These are phyloP conservation scores for Picocystis sp. DNA, from an alignment of 163 green algal species.

Conservation along the genomic window DNA sequence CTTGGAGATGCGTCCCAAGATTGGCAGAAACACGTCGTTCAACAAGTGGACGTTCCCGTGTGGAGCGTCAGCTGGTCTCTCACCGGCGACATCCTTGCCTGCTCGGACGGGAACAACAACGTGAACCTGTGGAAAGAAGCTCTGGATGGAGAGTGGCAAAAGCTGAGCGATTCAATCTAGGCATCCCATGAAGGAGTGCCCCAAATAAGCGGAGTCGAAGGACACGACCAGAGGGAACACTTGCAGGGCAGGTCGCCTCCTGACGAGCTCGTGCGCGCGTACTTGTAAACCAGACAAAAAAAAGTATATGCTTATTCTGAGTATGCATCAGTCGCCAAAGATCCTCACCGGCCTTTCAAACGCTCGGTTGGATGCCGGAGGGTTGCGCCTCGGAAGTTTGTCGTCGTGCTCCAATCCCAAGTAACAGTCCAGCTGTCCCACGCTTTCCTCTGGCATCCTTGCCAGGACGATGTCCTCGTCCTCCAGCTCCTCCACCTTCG, in stretches of 20 bases:
- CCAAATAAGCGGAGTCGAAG: no score
- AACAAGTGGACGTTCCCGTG: slow-evolving; percentile 63
- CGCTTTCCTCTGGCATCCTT: neutral
- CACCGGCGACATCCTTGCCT: slow-evolving; percentile 79
- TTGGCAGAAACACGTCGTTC: slow-evolving; percentile 42
- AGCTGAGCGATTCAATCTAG: slow-evolving; percentile 28
- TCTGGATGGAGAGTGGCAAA: slow-evolving; percentile 73
- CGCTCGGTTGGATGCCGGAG: slow-evolving; percentile 5
- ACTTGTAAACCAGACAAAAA: no score
- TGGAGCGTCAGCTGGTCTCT: slow-evolving; percentile 86
- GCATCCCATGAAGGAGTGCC: no score
- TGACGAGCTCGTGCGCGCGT: no score
- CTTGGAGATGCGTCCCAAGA: slow-evolving; percentile 17
- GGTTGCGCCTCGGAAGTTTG: slow-evolving; percentile 6
- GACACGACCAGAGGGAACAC: no score
- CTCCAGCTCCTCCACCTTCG: slow-evolving; percentile 9
- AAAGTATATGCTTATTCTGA: no score
- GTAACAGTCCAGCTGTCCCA: slow-evolving; percentile 21
- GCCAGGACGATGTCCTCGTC: slow-evolving; percentile 6
- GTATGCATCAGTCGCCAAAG: no score
- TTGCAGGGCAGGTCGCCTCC: no score
- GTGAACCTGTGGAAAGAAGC: slow-evolving; percentile 93
- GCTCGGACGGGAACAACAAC: slow-evolving; percentile 61
- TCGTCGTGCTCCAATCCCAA: slow-evolving; percentile 51
- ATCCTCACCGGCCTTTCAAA: no score